Evolutionary conservation across 2,329 filamentous ascomycete species (phyloP).

Genomic region (Sporothrix globosa): DNA sequence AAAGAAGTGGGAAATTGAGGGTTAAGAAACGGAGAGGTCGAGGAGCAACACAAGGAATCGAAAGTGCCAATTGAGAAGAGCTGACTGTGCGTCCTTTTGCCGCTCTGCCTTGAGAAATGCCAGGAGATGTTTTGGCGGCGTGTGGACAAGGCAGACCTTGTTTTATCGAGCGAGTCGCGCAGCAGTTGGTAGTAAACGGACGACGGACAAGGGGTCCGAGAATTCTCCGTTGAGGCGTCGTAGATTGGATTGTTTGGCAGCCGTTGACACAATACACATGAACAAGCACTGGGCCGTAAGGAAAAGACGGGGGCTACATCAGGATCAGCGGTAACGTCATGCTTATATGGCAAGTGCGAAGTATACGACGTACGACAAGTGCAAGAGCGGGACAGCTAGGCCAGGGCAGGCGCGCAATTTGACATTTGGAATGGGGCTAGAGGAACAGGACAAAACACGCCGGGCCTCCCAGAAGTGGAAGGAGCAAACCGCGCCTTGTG

Average conservation of each 20-base stretch:
- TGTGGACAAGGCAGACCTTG: slow-evolving; percentile 21
- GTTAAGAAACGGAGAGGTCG: neutral
- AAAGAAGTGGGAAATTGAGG: neutral
- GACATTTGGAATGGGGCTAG: neutral
- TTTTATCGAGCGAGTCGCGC: slow-evolving; percentile 17
- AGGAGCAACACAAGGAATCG: neutral
- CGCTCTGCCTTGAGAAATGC: neutral
- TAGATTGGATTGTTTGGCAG: neutral
- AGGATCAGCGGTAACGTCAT: slow-evolving; percentile 27
- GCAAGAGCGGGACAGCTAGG: slow-evolving; percentile 4
- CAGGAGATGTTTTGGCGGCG: slow-evolving; percentile 13
- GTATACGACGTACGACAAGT: neutral
- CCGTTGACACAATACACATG: neutral
- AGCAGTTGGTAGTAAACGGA: slow-evolving; percentile 9
- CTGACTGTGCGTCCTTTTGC: slow-evolving; percentile 7
- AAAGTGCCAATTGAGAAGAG: neutral
- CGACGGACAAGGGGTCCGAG: neutral
- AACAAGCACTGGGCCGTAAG: neutral
- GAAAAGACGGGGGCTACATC: slow-evolving; percentile 10
- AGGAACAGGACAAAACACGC: neutral
- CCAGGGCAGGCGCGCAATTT: slow-evolving; percentile 14
- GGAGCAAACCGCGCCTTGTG: slow-evolving; percentile 3
- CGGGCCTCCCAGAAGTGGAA: neutral
- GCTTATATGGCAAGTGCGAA: slow-evolving; percentile 10
- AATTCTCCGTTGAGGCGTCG: neutral